These are phyloP conservation scores for Metschnikowia lachancei DNA, from an alignment of 805 yeast genomes.

Conservation along the genomic window DNA sequence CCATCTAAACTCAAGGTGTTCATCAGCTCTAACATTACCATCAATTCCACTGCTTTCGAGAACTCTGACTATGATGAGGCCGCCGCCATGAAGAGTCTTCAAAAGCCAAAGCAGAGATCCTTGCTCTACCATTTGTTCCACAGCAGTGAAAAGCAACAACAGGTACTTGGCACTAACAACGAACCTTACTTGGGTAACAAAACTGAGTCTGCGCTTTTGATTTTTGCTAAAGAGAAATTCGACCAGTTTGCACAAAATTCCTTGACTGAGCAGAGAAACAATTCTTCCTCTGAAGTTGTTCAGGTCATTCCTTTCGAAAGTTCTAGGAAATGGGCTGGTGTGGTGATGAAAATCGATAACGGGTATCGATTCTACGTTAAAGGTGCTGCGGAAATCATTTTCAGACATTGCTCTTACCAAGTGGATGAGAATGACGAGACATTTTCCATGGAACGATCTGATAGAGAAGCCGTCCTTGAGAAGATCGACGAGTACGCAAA, in stretches of 20 bases:
- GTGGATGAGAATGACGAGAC: slow-evolving; percentile 28
- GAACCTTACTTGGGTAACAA: slow-evolving; percentile 87
- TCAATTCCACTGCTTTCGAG: slow-evolving; percentile 91
- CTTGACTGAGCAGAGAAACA: slow-evolving; percentile 43
- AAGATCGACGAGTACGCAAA: slow-evolving; percentile 58
- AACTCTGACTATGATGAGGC: slow-evolving; percentile 46
- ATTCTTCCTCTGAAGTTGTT: slow-evolving; percentile 38
- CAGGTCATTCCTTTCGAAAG: slow-evolving; percentile 91
- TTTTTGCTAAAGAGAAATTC: slow-evolving; percentile 60
- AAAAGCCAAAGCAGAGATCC: slow-evolving; percentile 31
- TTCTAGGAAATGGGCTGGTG: slow-evolving; percentile 87
- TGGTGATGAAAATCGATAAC: slow-evolving; percentile 52
- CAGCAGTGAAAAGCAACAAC: slow-evolving; percentile 17
- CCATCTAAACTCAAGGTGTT: slow-evolving; percentile 23
- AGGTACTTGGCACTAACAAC: slow-evolving; percentile 22
- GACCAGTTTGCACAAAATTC: slow-evolving; percentile 40
- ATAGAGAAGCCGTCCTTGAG: slow-evolving; percentile 31
- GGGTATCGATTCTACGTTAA: slow-evolving; percentile 67
- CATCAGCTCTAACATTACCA: slow-evolving; percentile 54
- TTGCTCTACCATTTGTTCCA: slow-evolving; percentile 28
- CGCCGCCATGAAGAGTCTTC: slow-evolving; percentile 24
- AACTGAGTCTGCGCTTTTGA: slow-evolving; percentile 86
- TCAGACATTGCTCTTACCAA: slow-evolving; percentile 52
- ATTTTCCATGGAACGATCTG: slow-evolving; percentile 28
- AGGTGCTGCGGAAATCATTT: slow-evolving; percentile 93